Evolutionary conservation across 768 basidiomycete genomes (phyloP).

Genomic region (Macrolepiota fuliginosa): DNA sequence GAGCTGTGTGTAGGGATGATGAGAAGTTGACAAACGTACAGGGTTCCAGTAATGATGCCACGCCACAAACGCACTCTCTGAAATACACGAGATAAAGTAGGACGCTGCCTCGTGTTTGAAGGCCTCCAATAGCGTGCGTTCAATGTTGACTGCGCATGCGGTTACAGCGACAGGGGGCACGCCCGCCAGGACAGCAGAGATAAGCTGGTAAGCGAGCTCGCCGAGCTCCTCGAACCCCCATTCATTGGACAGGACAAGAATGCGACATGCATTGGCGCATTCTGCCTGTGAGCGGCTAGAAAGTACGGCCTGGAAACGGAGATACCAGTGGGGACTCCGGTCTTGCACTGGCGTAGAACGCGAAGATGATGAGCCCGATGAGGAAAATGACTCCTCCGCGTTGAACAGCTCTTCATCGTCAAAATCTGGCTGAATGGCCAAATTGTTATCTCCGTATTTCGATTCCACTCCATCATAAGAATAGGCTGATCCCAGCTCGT

Average conservation of each 20-base stretch:
- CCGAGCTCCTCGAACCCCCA: conserved; percentile 1
- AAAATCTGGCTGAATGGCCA: conserved; percentile 1
- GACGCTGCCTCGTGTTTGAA: conserved; percentile 6
- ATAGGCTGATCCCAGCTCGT: neutral
- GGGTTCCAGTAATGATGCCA: conserved; percentile 14
- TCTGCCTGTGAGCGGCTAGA: conserved; percentile 1
- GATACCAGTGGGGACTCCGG: neutral
- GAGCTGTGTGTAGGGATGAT: neutral
- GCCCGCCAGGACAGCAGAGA: neutral
- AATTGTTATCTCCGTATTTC: neutral
- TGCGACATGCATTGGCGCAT: neutral
- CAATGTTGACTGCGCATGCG: neutral
- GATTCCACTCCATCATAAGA: neutral
- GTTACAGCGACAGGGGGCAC: neutral
- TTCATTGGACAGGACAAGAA: conserved; percentile 2
- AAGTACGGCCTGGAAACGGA: neutral
- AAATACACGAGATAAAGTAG: conserved; percentile 7
- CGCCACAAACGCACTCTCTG: conserved; percentile 7
- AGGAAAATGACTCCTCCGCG: neutral
- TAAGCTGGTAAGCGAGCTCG: conserved; percentile 7
- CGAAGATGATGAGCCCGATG: neutral
- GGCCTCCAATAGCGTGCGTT: conserved; percentile 2
- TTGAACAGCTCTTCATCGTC: conserved; percentile 1
- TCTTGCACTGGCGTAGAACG: conserved; percentile 3
- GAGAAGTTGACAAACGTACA: neutral